Conservation (phyloP, 495 filamentous ascomycete genomes). For the Xylaria longipes region DNA sequence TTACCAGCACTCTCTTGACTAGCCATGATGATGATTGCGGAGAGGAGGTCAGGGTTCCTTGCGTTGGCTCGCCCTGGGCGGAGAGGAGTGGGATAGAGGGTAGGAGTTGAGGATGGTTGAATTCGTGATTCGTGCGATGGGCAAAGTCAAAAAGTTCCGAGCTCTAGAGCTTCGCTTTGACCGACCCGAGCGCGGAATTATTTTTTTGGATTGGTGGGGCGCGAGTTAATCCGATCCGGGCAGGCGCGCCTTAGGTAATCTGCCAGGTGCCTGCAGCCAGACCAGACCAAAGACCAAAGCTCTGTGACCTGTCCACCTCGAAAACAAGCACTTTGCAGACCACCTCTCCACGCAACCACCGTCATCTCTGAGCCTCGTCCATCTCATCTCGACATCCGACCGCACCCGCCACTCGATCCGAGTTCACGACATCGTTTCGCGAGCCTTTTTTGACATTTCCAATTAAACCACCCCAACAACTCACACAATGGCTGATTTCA, state of each 20-base stretch:
- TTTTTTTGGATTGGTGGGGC: slow-evolving; percentile 22
- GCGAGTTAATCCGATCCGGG: slow-evolving; percentile 36
- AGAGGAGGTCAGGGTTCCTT: slow-evolving; percentile 61
- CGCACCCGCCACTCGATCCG: slow-evolving; percentile 24
- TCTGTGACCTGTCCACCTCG: slow-evolving; percentile 37
- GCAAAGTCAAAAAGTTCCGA: neutral
- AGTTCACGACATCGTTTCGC: slow-evolving; percentile 20
- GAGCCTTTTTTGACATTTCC: slow-evolving; percentile 27
- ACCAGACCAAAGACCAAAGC: slow-evolving; percentile 10
- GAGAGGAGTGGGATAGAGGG: slow-evolving; percentile 18
- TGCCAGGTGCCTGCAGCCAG: slow-evolving; percentile 10
- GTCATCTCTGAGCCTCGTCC: slow-evolving; percentile 29
- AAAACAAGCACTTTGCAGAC: slow-evolving; percentile 38
- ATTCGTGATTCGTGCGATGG: neutral
- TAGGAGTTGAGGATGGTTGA: slow-evolving; percentile 21
- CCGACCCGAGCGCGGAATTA: neutral
- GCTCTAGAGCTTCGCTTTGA: slow-evolving; percentile 5
- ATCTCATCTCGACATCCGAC: slow-evolving; percentile 30
- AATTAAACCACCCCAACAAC: slow-evolving; percentile 36
- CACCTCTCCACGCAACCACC: slow-evolving; percentile 5
- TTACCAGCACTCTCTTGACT: slow-evolving; percentile 57
- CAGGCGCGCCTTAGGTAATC: slow-evolving; percentile 44
- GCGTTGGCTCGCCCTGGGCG: slow-evolving; percentile 64
- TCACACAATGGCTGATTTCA: slow-evolving; percentile 53
- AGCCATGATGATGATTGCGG: slow-evolving; percentile 49